Conservation (phyloP, 257 asterid species). For the Solanum infundibuliforme region DNA sequence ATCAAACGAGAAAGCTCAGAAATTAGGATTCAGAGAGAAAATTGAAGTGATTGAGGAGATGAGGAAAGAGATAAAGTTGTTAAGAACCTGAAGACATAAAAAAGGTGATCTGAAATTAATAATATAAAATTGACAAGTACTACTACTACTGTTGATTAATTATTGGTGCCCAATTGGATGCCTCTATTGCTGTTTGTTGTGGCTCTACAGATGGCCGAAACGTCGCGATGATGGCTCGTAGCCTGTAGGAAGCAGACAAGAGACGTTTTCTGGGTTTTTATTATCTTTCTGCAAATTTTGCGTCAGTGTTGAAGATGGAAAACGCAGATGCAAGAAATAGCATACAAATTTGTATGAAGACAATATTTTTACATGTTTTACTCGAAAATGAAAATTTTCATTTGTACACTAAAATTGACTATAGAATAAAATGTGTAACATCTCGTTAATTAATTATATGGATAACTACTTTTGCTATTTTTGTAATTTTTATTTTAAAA, state of each 20-base stretch:
- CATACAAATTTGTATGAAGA: not conserved
- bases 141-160: not conserved
- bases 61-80: not conserved
- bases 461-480: no score
- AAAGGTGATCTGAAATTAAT: not conserved
- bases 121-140: not conserved
- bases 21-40: not conserved
- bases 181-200: not conserved
- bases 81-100: conserved; percentile 9
- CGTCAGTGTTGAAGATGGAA: not conserved
- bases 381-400: not conserved
- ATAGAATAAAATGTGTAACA: not conserved
- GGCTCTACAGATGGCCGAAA: not conserved
- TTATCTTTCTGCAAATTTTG: not conserved
- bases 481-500: no score
- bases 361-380: not conserved
- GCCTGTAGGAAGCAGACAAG: not conserved
- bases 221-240: not conserved
- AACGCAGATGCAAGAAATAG: not conserved
- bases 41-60: not conserved
- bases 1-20: not conserved
- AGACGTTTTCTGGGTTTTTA: not conserved
- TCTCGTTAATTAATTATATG: not conserved
- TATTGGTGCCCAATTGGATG: not conserved
- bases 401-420: not conserved